Evolutionary conservation across 2,329 filamentous ascomycete genomes (phyloP), one percentile per base, ranked within the genome.

Genomic region (Mycosphaerella sp.): DNA sequence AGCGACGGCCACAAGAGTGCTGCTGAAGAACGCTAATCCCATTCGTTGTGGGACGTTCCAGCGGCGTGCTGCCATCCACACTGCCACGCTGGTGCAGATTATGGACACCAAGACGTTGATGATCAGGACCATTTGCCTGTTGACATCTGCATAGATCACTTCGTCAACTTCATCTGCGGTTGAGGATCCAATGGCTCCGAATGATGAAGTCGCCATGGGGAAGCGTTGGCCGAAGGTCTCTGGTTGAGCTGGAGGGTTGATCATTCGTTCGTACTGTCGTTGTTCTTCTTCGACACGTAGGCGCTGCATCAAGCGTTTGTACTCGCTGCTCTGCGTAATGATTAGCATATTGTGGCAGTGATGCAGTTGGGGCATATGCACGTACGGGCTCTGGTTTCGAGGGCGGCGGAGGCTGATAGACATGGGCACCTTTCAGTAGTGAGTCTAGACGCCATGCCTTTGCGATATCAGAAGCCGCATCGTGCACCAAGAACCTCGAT

Each of bases 21-120:
- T 84, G 1, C 87, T 86, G 6, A 79, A 80, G 74, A 93, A 78
- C 32, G 85, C 85, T 47, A 91, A 70, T 39, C 86, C 85, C 56
- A 93, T 67, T 26, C 88, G 75, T 42, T 82, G 78, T 0, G 87
- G 83, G 1, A 85, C 80, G 58, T 79, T 84, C 87, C 87, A 92
- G 78, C 86, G 87, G 48, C 83, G 77, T 1, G 85, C 85, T 12
- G 80, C 79, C n/a, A 90, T 78, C 88, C 87, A 93, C 34, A 93
- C 79, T 6, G 86, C 87, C 2, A 80, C 83, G 2, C 83, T 86
- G 48, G 86, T 87, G 43, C 91, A 88, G 2, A 92, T 74, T 50
- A 96, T 87, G 48, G 89, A 95, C 50, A 95, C 78, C 39, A 96
- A 74, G 48, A 97, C 89, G 69, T 97, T 98, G 64, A 95, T 78